A percentile compares a stretch with the other conserved stretches of the same genome.
These are phyloP conservation scores for Hortaea werneckii DNA, from an alignment of 2,329 filamentous ascomycete species.

Conservation along the genomic window DNA sequence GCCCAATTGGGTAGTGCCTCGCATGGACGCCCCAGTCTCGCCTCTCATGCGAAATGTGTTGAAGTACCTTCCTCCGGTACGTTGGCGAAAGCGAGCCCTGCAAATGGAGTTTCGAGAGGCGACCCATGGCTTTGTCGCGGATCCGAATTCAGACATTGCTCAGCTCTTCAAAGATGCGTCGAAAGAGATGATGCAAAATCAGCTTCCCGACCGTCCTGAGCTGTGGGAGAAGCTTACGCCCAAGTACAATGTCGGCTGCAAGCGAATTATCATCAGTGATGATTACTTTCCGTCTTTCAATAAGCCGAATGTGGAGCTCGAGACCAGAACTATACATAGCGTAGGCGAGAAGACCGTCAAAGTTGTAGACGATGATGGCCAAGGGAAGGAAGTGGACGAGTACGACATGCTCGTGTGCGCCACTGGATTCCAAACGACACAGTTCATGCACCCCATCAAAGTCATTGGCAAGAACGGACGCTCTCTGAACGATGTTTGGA, in stretches of 20 bases:
- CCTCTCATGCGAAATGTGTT: constrained; percentile 33
- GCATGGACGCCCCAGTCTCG: constrained; percentile 39
- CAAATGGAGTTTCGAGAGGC: constrained; percentile 48
- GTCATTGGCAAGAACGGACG: constrained; percentile 38
- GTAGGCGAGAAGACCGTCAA: constrained; percentile 40
- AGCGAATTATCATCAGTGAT: constrained; percentile 44
- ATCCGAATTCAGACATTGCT: constrained; percentile 31
- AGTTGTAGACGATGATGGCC: constrained; percentile 28
- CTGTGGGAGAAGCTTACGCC: constrained; percentile 46
- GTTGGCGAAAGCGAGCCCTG: constrained; percentile 39
- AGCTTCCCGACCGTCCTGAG: constrained; percentile 38
- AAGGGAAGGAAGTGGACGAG: constrained; percentile 21
- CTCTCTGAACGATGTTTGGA: constrained; percentile 43
- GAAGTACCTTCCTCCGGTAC: constrained; percentile 41
- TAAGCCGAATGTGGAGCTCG: constrained; percentile 38
- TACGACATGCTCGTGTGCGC: constrained; percentile 49
- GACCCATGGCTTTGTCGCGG: constrained; percentile 36
- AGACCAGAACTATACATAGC: constrained; percentile 39
- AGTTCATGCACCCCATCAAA: constrained; percentile 50
- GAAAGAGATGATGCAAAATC: constrained; percentile 32
- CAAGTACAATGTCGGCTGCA: constrained; percentile 45
- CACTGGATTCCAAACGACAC: constrained; percentile 49
- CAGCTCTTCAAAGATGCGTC: constrained; percentile 29
- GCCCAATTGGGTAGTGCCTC: constrained; percentile 50
- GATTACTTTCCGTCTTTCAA: constrained; percentile 46